These are phyloP conservation scores for Phyllostachys edulis DNA, from an alignment of 176 grass and related monocot genomes.

Conservation along the genomic window DNA sequence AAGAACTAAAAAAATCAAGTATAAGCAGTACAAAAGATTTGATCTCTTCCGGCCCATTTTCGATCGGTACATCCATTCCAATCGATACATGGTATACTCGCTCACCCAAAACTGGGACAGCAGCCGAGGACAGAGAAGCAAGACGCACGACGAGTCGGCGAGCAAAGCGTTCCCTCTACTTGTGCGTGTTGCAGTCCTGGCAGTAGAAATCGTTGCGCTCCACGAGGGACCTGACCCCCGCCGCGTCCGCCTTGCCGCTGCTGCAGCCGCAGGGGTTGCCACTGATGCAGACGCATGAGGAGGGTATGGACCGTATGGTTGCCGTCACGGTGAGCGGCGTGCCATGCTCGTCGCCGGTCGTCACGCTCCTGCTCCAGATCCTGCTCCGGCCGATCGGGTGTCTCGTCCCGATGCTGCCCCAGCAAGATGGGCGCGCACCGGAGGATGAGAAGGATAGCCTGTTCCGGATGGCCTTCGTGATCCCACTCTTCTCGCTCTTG, in stretches of 20 bases:
- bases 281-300: background rate
- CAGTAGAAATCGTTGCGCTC: conserved; percentile 60
- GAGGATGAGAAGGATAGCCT: conserved; percentile 2
- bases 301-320: background rate
- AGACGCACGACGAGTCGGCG: no score
- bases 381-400: conserved; percentile 7
- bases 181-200: conserved; percentile 48
- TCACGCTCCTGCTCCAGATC: no score
- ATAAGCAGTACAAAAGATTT: background rate
- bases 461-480: conserved; percentile 5
- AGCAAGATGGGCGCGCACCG: conserved; percentile 10
- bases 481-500: background rate
- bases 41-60: background rate
- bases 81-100: background rate
- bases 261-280: no score
- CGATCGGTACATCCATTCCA: background rate
- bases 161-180: background rate
- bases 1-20: background rate
- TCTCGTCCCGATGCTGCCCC: background rate
- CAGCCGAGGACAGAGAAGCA: background rate
- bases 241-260: no score
- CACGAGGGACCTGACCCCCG: conserved; percentile 27
- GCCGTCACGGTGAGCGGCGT: background rate
- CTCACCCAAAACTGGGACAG: background rate
- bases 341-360: background rate